phyloP scores from a whole-genome alignment of 2,329 filamentous ascomycete genomes.

The Beauveria sp. region DNA sequence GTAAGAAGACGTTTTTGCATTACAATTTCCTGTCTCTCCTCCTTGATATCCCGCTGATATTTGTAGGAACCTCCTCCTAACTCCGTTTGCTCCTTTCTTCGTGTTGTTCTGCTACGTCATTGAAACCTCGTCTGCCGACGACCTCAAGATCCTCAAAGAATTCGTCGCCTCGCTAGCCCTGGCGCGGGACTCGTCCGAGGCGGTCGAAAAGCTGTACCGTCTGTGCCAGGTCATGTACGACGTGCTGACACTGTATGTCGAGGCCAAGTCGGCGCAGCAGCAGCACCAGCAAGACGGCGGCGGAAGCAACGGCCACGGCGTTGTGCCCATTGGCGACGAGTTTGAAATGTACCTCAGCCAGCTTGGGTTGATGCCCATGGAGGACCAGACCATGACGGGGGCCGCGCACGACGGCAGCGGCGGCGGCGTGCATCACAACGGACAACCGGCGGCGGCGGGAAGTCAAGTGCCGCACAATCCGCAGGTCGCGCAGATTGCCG shows the following conservation, averaged over 20 bases:
- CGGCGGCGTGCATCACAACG: conserved; percentile 14
- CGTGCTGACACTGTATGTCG: conserved; percentile 54
- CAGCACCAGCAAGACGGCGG: conserved; percentile 29
- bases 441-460: conserved; percentile 1
- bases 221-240: conserved; percentile 55
- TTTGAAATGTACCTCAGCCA: conserved; percentile 60
- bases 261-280: conserved; percentile 46
- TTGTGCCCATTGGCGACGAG: conserved; percentile 46
- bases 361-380: conserved; percentile 49
- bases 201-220: conserved; percentile 52
- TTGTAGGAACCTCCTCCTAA: conserved; percentile 44
- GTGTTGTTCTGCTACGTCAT: conserved; percentile 52
- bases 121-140: conserved; percentile 43
- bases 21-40: background rate
- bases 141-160: conserved; percentile 46
- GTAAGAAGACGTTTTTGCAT: conserved; percentile 24
- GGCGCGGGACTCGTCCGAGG: conserved; percentile 45
- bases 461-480: conserved; percentile 18
- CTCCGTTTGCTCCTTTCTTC: conserved; percentile 53
- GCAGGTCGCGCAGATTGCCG: conserved; percentile 43
- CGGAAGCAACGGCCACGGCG: conserved; percentile 13
- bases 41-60: background rate
- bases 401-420: conserved; percentile 11
- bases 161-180: conserved; percentile 50
- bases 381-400: conserved; percentile 23